A percentile compares a stretch with the other conserved stretches of the same genome.
Evolutionary conservation across 495 filamentous ascomycete species (phyloP).

Genomic region (Thermochaetoides thermophila): DNA sequence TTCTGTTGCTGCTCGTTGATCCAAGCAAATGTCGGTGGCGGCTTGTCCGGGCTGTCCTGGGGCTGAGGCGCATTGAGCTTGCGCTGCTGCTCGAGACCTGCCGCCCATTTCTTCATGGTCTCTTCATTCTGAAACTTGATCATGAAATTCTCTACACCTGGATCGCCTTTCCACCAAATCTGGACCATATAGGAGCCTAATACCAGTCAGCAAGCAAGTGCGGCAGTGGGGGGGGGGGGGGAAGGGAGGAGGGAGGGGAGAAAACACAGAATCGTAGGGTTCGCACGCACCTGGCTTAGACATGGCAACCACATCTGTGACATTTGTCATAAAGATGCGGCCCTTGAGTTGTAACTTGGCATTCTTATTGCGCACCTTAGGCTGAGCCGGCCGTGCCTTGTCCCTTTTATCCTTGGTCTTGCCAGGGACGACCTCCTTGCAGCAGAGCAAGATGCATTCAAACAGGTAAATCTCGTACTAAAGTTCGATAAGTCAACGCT

Average conservation of each 20-base stretch:
- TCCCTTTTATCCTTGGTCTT: slow-evolving; percentile 65
- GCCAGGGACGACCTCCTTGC: slow-evolving; percentile 82
- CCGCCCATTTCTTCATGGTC: slow-evolving; percentile 80
- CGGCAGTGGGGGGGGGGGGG: background rate
- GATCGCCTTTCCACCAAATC: slow-evolving; percentile 97
- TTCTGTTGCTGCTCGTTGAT: slow-evolving; percentile 45
- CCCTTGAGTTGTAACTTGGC: slow-evolving; percentile 86
- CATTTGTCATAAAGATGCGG: slow-evolving; percentile 97
- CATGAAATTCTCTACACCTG: slow-evolving; percentile 89
- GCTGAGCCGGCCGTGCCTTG: slow-evolving; percentile 30
- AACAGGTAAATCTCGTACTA: slow-evolving; percentile 98
- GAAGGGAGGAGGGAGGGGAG: no score
- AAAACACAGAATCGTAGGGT: no score
- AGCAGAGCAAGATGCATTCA: slow-evolving; percentile 87
- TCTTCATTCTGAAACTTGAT: slow-evolving; percentile 86
- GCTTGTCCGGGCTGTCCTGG: slow-evolving; percentile 21
- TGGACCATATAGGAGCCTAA: slow-evolving; percentile 83
- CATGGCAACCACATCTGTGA: slow-evolving; percentile 78
- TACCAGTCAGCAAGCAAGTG: slow-evolving; percentile 10
- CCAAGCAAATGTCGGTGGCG: slow-evolving; percentile 55
- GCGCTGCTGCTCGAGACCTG: slow-evolving; percentile 43
- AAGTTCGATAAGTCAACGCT: no score
- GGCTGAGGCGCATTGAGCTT: slow-evolving; percentile 31
- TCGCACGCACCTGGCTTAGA: slow-evolving; percentile 58
- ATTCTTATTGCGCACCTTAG: slow-evolving; percentile 57